Percentiles rank a stretch among this genome's conserved stretches.
phyloP scores from a whole-genome alignment of 2,329 filamentous ascomycete genomes.

The Alternaria sp. region DNA sequence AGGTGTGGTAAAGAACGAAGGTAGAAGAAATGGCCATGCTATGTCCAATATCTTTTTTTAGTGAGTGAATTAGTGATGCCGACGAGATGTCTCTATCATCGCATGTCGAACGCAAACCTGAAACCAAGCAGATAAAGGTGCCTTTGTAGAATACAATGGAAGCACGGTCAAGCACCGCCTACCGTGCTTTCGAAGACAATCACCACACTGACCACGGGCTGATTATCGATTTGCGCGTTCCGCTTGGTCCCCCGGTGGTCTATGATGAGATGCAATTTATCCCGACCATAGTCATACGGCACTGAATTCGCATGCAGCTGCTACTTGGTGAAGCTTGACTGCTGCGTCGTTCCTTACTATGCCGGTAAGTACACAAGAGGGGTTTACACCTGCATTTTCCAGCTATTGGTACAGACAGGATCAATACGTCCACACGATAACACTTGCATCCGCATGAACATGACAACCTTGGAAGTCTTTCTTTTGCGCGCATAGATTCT shows the following conservation, averaged over 20 bases:
- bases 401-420: not conserved
- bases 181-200: not conserved
- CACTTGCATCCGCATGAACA: not conserved
- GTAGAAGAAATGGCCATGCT: not conserved
- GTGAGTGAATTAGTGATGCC: not conserved
- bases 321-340: not conserved
- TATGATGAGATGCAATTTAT: not conserved
- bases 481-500: constrained; percentile 3
- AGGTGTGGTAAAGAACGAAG: not conserved
- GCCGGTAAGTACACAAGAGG: not conserved
- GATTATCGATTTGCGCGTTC: constrained; percentile 1
- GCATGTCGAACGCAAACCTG: not conserved
- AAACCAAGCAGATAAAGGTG: constrained; percentile 3
- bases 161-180: not conserved
- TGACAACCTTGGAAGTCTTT: not conserved
- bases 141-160: constrained; percentile 9
- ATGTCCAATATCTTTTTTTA: not conserved
- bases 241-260: constrained; percentile 2
- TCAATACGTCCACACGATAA: not conserved
- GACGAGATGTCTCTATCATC: not conserved
- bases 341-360: not conserved
- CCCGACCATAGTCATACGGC: not conserved
- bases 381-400: not conserved
- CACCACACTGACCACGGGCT: constrained; percentile 1
- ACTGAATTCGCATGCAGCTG: not conserved